Base-by-base conservation (phyloP, 2,329 filamentous ascomycete species). In the Monilinia fructicola region DNA sequence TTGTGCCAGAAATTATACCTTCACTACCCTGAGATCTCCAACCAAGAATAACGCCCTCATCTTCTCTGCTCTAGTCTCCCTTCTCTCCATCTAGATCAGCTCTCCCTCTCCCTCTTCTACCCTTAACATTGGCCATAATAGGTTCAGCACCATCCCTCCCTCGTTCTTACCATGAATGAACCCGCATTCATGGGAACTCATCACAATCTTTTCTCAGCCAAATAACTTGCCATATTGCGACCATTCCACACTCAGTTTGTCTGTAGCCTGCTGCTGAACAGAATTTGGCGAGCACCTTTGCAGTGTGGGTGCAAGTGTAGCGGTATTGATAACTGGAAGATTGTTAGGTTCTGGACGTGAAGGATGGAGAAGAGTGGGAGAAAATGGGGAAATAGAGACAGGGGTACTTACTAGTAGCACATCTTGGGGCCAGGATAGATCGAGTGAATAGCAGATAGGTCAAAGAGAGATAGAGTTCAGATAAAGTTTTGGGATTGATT, bases 221-320 rank as follows among this genome's bases (percentile, higher is more conserved):
- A 26, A 76, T 73, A 11, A 63, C 71, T 44, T 76, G 73, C 75
- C 74, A 76, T 38, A 76, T 72, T 11, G 64, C 64, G 31, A 69
- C 70, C 58, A 70, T 72, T 59, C 71, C 70, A 62, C 74, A 76
- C 0, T 74, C 71, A 16, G 74, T 76, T 67, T 76, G 75, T 12
- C 74, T 68, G 11, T 75, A 69, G 11, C 67, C 64, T 1, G 68
- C 74, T 1, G 64, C 31, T 5, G 68, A 35, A 52, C 74, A 76
- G 67, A 73, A 73, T 64, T 74, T 74, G 7, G 69, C 75, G 0
- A 76, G 64, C 0, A 74, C 73, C 60, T 73, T 71, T 18, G 69
- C 72, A 26, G 64, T 66, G 63, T 75, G 73, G 28, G 71, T 70
- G 65, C 74, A 76, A 46, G 66, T 67, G 65, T 74, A 74, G 12